Evolutionary conservation across 805 yeast species (phyloP).

Genomic region (Barnettozyma californica): DNA sequence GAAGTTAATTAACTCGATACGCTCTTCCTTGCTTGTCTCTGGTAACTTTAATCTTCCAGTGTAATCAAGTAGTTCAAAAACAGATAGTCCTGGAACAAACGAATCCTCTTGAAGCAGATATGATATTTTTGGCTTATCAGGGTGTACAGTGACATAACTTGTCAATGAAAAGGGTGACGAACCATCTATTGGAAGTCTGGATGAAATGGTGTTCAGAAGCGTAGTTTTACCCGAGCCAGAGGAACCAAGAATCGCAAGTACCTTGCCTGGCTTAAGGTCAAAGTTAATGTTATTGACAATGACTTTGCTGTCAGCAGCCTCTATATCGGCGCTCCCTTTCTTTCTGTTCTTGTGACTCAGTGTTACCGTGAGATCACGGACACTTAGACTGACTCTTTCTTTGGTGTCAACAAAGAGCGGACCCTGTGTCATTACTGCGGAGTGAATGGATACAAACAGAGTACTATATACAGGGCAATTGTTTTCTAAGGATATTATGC

Average conservation of each 20-base stretch:
- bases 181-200: conserved; percentile 32
- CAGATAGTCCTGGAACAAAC: conserved; percentile 64
- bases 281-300: conserved; percentile 50
- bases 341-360: conserved; percentile 4
- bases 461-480: neutral
- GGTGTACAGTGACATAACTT: conserved; percentile 37
- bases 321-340: conserved; percentile 1
- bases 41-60: conserved; percentile 72
- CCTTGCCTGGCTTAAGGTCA: conserved; percentile 51
- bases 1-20: conserved; percentile 48
- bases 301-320: conserved; percentile 20
- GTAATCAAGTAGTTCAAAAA: conserved; percentile 60
- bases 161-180: conserved; percentile 31
- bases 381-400: conserved; percentile 9
- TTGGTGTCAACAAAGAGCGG: conserved; percentile 6
- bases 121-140: conserved; percentile 30
- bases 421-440: neutral
- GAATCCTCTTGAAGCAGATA: conserved; percentile 76
- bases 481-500: neutral
- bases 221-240: conserved; percentile 89
- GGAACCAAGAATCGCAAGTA: conserved; percentile 82
- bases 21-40: conserved; percentile 36
- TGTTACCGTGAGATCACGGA: conserved; percentile 7
- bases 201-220: conserved; percentile 58
- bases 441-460: neutral